Evolutionary conservation across 345 rosid species (phyloP), one percentile per base, ranked within the genome.

Genomic region (Arabis alpina): DNA sequence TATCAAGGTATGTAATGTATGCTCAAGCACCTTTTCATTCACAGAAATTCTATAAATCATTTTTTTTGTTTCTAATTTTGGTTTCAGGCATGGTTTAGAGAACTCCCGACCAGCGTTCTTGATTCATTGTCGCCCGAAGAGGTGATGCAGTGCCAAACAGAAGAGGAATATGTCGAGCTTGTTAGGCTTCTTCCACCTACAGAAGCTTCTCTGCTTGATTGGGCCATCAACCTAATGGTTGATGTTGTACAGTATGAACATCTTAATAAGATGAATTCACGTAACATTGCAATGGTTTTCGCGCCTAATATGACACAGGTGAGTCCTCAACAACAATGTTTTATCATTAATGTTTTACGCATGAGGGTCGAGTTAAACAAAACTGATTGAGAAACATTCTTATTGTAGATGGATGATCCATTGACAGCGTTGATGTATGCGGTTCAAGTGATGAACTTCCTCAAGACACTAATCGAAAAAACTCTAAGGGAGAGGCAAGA

Each of bases 241-340:
- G 97, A 91, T 78, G 90, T 93, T 66, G 95, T 82, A 7, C 88
- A 91, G 66, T 57, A 81, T 19, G 93, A 91, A 58, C 86, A 85
- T 79, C 55, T 85, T 27, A 93, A 93, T 77, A 91, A 91, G 87
- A 93, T 93, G 98, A 93, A 93, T 75, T 88, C 97, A 4, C 94
- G 92, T 13, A 93, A 93, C 75, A 80, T 93, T 12, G 98, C 98
- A 3, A 88, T 93, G 86, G 96, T 90, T n/a, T 93, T 93, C n/a
- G 97, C 98, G 3, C 98, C 98, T 39, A 93, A 93, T 82, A 93
- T 92, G 98, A 90, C 96, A 36, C 90, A 90, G 73, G 98, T 88
- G 74, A 82, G 83, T 70, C 50, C 10, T 7, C 64, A 48, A 28
- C 14, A 19, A 64, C 50, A 44, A 37, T 19, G 36, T 42, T 64